Percentiles rank a stretch among this genome's conserved stretches.
Conservation (phyloP, 2,329 filamentous ascomycete species). For the Cladobotryum protrusum region DNA sequence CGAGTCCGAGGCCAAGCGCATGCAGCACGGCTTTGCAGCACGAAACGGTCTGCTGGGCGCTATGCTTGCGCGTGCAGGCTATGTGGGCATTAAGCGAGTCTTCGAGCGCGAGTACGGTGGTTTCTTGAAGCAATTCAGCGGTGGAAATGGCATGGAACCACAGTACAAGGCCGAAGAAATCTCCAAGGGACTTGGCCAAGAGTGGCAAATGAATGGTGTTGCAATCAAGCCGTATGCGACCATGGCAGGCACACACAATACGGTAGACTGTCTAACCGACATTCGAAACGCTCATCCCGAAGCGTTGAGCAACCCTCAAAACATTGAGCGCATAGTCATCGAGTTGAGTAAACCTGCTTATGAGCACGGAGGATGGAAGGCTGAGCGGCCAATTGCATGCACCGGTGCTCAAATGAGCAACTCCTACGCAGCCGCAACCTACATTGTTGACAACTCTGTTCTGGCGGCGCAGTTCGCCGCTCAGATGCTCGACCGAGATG, state of each 20-base stretch:
- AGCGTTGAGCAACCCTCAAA: conserved; percentile 15
- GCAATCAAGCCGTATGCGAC: conserved; percentile 32
- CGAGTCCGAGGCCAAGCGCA: conserved; percentile 37
- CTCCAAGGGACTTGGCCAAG: conserved; percentile 25
- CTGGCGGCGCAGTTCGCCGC: conserved; percentile 26
- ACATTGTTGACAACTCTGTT: conserved; percentile 32
- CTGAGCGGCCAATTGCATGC: conserved; percentile 25
- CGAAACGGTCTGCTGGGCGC: conserved; percentile 36
- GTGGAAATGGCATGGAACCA: conserved; percentile 8
- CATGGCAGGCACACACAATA: conserved; percentile 30
- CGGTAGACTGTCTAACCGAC: conserved; percentile 27
- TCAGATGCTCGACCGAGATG: conserved; percentile 27
- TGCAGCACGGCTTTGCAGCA: conserved; percentile 41
- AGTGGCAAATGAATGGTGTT: conserved; percentile 30
- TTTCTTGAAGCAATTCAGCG: conserved; percentile 33
- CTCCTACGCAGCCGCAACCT: conserved; percentile 29
- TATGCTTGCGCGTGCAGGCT: conserved; percentile 31
- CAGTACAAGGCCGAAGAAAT: conserved; percentile 18
- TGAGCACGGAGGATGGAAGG: conserved; percentile 31
- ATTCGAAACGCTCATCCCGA: conserved; percentile 24
- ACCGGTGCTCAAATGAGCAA: conserved; percentile 35
- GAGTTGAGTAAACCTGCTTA: conserved; percentile 22
- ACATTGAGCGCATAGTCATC: conserved; percentile 25
- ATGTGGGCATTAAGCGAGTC: conserved; percentile 36
- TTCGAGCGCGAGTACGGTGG: conserved; percentile 37